phyloP scores from a whole-genome alignment of 192 early-diverging fungal species.

The Coemansia sp. region DNA sequence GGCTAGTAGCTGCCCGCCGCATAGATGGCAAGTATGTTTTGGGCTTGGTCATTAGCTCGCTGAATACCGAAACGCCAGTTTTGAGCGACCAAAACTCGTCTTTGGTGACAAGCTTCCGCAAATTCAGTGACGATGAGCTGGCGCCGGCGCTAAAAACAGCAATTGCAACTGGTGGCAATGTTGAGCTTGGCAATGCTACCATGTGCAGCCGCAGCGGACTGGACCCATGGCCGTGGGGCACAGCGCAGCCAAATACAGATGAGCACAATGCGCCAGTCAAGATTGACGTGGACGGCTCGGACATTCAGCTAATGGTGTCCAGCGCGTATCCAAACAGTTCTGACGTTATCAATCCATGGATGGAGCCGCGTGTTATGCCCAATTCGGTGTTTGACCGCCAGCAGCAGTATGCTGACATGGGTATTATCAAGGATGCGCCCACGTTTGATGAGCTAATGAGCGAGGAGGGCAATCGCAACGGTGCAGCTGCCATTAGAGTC shows the following conservation, averaged over 20 bases:
- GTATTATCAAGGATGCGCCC: slow-evolving; percentile 7
- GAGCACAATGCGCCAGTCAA: slow-evolving; percentile 15
- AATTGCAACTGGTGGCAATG: slow-evolving; percentile 10
- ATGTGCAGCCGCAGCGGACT: slow-evolving; percentile 24
- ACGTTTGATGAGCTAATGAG: slow-evolving; percentile 6
- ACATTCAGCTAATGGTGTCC: slow-evolving; percentile 14
- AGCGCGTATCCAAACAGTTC: slow-evolving; percentile 11
- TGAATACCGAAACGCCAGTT: slow-evolving; percentile 8
- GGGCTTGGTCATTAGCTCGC: slow-evolving; percentile 26
- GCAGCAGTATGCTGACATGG: slow-evolving; percentile 16
- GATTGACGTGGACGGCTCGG: slow-evolving; percentile 3
- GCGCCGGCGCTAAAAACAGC: slow-evolving; percentile 6
- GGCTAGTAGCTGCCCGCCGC: slow-evolving; percentile 23
- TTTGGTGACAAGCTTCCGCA: slow-evolving; percentile 8
- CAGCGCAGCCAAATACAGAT: background rate
- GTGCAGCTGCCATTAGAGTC: background rate
- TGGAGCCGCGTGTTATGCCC: slow-evolving; percentile 31
- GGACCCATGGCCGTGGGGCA: slow-evolving; percentile 38
- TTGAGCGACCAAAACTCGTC: background rate
- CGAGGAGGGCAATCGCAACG: background rate
- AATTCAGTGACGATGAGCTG: slow-evolving; percentile 16
- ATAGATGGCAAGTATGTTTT: slow-evolving; percentile 28
- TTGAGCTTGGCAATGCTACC: background rate
- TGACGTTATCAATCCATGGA: slow-evolving; percentile 24
- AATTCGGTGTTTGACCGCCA: slow-evolving; percentile 16